phyloP scores from a whole-genome alignment of 2,329 filamentous ascomycete species.

The Diaporthe vexans region DNA sequence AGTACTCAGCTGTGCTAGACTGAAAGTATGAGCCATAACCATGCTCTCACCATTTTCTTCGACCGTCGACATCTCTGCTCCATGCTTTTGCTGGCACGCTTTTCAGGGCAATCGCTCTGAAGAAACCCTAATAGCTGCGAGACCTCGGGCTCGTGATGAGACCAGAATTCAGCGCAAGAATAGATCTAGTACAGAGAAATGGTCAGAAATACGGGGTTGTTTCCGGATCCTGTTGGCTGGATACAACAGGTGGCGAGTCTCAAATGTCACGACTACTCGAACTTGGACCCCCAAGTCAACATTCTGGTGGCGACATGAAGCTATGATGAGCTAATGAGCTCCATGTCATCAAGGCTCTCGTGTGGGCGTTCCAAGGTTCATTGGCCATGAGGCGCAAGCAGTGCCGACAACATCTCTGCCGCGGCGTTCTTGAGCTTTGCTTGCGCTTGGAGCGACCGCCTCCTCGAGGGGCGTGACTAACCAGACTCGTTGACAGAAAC shows the following conservation, averaged over 20 bases:
- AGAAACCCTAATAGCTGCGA: not conserved
- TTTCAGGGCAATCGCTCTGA: too few species aligned
- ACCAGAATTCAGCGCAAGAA: not conserved
- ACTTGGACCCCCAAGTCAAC: not conserved
- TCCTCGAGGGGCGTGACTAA: not conserved
- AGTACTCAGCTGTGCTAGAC: not conserved
- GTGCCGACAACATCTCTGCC: too few species aligned
- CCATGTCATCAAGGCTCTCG: too few species aligned
- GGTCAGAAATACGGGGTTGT: not conserved
- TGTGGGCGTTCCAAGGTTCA: not conserved
- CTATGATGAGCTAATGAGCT: too few species aligned
- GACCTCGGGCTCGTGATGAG: not conserved
- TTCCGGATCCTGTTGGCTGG: not conserved
- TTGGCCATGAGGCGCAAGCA: not conserved
- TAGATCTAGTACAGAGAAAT: too few species aligned
- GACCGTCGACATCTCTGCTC: too few species aligned
- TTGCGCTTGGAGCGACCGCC: not conserved
- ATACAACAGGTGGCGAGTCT: not conserved
- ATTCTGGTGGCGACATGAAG: not conserved
- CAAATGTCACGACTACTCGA: not conserved
- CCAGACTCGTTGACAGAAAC: not conserved
- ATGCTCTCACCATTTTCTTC: too few species aligned
- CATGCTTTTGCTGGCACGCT: too few species aligned
- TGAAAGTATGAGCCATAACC: too few species aligned
- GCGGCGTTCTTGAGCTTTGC: not conserved